These are phyloP conservation scores for Trichoderma sp. DNA, from an alignment of 2,329 filamentous ascomycete genomes.

Conservation along the genomic window DNA sequence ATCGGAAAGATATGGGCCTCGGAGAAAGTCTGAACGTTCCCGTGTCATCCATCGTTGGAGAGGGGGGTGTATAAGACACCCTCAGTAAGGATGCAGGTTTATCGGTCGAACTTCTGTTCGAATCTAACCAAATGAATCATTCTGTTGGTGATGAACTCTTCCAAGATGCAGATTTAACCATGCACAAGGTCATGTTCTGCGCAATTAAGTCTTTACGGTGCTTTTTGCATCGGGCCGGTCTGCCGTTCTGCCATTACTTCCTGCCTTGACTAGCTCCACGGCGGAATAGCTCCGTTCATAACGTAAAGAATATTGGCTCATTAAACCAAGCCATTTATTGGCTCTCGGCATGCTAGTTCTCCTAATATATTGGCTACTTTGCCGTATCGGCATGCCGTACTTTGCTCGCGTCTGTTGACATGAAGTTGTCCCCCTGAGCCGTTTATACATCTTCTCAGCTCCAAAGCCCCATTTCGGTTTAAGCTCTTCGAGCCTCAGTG, in stretches of 20 bases:
- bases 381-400: neutral
- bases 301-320: neutral
- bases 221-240: neutral
- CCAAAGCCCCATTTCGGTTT: conserved; percentile 27
- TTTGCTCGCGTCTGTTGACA: conserved; percentile 7
- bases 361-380: neutral
- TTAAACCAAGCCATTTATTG: neutral
- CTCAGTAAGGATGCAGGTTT: neutral
- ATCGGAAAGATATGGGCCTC: neutral
- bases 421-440: conserved; percentile 19
- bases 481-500: conserved; percentile 33
- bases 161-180: conserved; percentile 23
- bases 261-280: neutral
- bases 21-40: neutral
- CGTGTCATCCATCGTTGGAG: neutral
- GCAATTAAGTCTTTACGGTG: neutral
- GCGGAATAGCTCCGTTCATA: neutral
- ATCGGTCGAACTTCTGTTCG: conserved; percentile 5
- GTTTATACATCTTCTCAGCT: neutral
- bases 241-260: neutral
- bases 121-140: conserved; percentile 7
- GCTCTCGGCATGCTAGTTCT: neutral
- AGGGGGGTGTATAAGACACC: conserved; percentile 3
- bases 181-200: conserved; percentile 13
- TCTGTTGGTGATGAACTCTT: conserved; percentile 24